A percentile compares a stretch with the other conserved stretches of the same genome.
phyloP scores from a whole-genome alignment of 2,329 filamentous ascomycete species.

The Cercospora sojina region DNA sequence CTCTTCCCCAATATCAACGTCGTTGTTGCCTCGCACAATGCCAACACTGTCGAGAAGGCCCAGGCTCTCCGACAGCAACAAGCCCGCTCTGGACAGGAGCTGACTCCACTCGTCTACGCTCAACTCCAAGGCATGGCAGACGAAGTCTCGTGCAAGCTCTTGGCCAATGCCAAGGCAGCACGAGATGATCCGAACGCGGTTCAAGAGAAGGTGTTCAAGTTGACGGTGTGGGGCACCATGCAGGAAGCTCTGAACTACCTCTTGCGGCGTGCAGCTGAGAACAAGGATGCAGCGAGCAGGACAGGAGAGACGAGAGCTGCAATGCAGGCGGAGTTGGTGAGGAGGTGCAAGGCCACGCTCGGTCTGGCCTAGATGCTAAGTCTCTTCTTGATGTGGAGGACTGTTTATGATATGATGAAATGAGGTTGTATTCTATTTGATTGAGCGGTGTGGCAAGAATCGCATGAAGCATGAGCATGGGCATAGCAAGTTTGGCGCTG shows the following conservation, averaged over 20 bases:
- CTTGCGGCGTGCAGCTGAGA: conserved; percentile 58
- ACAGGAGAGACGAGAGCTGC: conserved; percentile 54
- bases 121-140: conserved; percentile 97
- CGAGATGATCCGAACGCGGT: conserved; percentile 38
- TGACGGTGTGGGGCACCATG: conserved; percentile 57
- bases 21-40: conserved; percentile 82
- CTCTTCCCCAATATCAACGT: conserved; percentile 53
- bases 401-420: not conserved
- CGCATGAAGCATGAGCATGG: not conserved
- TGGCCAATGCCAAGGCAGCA: conserved; percentile 46
- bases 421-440: not conserved
- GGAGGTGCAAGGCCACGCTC: conserved; percentile 27
- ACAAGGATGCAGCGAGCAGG: conserved; percentile 59
- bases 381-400: not conserved
- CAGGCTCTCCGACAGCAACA: conserved; percentile 52
- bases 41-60: conserved; percentile 62
- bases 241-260: conserved; percentile 79
- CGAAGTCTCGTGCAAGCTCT: conserved; percentile 67
- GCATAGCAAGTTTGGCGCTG: not conserved
- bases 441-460: not conserved
- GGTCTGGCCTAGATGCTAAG: conserved; percentile 20
- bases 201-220: conserved; percentile 54
- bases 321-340: conserved; percentile 51
- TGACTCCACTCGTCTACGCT: conserved; percentile 61
- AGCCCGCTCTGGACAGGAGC: conserved; percentile 40